phyloP scores from a whole-genome alignment of 768 basidiomycete species.

The Artomyces pyxidatus region DNA sequence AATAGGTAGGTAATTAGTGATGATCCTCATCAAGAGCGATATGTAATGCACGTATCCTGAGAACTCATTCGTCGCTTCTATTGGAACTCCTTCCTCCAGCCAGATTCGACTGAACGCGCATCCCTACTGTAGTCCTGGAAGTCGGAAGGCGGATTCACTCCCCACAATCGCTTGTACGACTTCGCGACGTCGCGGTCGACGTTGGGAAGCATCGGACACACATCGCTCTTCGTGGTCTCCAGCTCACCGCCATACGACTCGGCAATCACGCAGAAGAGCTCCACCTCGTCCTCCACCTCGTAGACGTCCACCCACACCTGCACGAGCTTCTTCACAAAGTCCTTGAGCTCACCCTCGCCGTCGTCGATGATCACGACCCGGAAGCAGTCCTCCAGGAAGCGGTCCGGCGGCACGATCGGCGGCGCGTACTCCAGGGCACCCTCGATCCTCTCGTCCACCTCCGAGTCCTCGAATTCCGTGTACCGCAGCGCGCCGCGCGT shows the following conservation, averaged over 20 bases:
- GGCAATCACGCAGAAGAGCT: background rate
- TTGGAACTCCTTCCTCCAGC: too few relatives aligned
- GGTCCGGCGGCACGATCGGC: slow-evolving; percentile 12
- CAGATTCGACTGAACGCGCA: too few relatives aligned
- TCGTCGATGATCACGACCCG: slow-evolving; percentile 24
- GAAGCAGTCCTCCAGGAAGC: slow-evolving; percentile 18
- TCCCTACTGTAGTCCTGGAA: too few relatives aligned
- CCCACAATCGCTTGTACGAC: background rate
- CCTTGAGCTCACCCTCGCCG: slow-evolving; percentile 21
- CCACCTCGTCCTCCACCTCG: slow-evolving; percentile 13
- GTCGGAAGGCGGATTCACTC: background rate
- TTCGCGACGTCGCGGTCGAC: background rate
- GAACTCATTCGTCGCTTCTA: too few relatives aligned
- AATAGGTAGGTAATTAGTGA: too few relatives aligned
- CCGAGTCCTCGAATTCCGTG: background rate
- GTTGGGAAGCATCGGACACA: background rate
- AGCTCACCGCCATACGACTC: background rate
- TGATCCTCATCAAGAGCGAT: too few relatives aligned
- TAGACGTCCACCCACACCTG: slow-evolving; percentile 23
- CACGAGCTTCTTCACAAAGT: slow-evolving; percentile 23
- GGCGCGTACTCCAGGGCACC: background rate
- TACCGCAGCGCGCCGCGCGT: background rate
- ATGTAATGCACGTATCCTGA: too few relatives aligned
- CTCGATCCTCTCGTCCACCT: background rate
- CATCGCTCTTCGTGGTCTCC: background rate